Conservation (phyloP, 371 early-diverging fungal genomes). For the Apophysomyces elegans region DNA sequence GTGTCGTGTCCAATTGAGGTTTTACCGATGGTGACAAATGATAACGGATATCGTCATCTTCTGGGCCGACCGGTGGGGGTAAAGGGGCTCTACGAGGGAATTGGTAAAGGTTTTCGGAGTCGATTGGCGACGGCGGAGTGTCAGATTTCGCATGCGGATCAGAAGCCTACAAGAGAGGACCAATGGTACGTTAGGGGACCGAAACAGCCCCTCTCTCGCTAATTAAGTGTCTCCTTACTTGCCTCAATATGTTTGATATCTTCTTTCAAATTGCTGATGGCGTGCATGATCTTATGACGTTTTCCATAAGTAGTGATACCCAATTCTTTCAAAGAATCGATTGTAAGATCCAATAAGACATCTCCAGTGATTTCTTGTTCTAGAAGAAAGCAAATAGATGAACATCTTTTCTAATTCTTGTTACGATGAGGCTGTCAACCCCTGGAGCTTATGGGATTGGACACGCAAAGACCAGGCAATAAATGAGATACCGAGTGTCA, state of each 20-base stretch:
- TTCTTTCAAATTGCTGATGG: conserved; percentile 60
- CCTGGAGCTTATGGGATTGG: background rate
- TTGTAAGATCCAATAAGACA: conserved; percentile 64
- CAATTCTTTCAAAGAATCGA: conserved; percentile 70
- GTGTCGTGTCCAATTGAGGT: conserved; percentile 10
- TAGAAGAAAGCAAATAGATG: conserved; percentile 16
- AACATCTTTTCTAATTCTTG: background rate
- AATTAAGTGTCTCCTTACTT: conserved; percentile 9
- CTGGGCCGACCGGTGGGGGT: conserved; percentile 21
- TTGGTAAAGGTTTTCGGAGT: conserved; percentile 29
- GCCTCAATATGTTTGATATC: conserved; percentile 18
- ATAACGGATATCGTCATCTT: conserved; percentile 4
- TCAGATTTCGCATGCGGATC: conserved; percentile 11
- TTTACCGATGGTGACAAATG: conserved; percentile 8
- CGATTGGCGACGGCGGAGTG: conserved; percentile 24
- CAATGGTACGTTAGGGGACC: background rate
- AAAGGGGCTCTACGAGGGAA: conserved; percentile 38
- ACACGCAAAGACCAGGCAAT: conserved; percentile 9
- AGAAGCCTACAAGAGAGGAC: background rate
- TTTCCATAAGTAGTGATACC: conserved; percentile 73
- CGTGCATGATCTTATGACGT: conserved; percentile 72
- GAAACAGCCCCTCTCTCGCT: background rate
- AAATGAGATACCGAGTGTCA: background rate
- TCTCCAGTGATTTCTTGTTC: conserved; percentile 77
- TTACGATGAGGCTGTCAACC: background rate